Evolutionary conservation across 331 rosid genomes (phyloP).

Genomic region (Rhamnella rubrinervis): DNA sequence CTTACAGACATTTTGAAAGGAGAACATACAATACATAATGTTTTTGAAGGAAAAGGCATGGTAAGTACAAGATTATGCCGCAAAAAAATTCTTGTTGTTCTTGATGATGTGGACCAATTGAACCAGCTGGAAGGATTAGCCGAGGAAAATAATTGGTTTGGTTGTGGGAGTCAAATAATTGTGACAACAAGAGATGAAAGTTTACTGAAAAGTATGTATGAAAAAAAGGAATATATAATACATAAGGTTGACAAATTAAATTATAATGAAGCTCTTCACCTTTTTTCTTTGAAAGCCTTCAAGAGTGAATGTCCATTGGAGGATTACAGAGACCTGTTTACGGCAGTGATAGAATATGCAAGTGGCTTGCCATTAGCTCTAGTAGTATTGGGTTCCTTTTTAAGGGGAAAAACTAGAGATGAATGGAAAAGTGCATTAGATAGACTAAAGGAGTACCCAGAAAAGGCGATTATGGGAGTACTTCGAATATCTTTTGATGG

Average conservation of each 20-base stretch:
- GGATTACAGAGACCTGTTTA: background rate
- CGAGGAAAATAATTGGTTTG: background rate
- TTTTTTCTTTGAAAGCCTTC: background rate
- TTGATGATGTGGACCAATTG: constrained; percentile 1
- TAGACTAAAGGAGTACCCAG: background rate
- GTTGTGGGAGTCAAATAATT: constrained; percentile 1
- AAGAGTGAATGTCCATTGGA: background rate
- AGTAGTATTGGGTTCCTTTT: background rate
- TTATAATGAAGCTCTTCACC: background rate
- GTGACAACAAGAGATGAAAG: constrained; percentile 12
- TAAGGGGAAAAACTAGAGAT: background rate
- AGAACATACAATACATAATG: background rate
- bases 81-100: constrained; percentile 3
- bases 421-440: constrained; percentile 6
- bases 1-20: background rate
- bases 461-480: background rate
- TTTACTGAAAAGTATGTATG: background rate
- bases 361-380: constrained; percentile 14
- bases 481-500: constrained; percentile 6
- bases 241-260: background rate
- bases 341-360: background rate
- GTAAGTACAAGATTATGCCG: background rate
- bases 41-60: background rate
- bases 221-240: too few relatives aligned
- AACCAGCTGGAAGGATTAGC: constrained; percentile 10